phyloP scores from a whole-genome alignment of 805 yeast genomes.

The Ogataea nonfermentans region DNA sequence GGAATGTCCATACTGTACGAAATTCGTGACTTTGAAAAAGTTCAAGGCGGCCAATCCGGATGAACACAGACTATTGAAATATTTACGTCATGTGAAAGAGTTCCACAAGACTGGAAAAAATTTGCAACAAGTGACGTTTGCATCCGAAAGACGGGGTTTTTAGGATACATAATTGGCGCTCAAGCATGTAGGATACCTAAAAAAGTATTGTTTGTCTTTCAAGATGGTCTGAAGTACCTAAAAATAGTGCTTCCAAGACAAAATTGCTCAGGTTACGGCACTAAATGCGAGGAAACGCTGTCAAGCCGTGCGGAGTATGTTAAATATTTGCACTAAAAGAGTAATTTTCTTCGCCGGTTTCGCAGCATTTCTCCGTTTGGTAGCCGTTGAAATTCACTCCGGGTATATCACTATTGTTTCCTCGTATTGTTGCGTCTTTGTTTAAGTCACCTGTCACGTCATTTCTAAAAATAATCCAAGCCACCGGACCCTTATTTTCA shows the following conservation, averaged over 20 bases:
- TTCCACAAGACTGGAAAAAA: conserved; percentile 30
- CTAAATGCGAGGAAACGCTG: too few relatives aligned
- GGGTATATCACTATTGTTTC: background rate
- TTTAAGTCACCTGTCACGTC: background rate
- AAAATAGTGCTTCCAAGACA: too few relatives aligned
- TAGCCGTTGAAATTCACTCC: too few relatives aligned
- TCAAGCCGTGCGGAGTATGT: too few relatives aligned
- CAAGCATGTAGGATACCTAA: too few relatives aligned
- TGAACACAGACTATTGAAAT: conserved; percentile 28
- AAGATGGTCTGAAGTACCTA: too few relatives aligned
- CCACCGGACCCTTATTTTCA: background rate
- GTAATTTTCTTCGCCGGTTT: too few relatives aligned
- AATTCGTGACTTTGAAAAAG: conserved; percentile 23
- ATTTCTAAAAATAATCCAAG: conserved; percentile 8
- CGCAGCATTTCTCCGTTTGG: too few relatives aligned
- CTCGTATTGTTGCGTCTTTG: background rate
- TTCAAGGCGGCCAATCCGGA: conserved; percentile 17
- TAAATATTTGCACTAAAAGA: too few relatives aligned
- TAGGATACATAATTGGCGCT: too few relatives aligned
- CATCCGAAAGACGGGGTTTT: conserved; percentile 2
- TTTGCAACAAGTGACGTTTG: conserved; percentile 17
- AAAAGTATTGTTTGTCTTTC: too few relatives aligned
- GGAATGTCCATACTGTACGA: conserved; percentile 29
- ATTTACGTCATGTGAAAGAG: conserved; percentile 31
- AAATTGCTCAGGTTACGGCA: too few relatives aligned